Base-by-base conservation (phyloP, 345 rosid species). In the Sisymbrium altissimum region DNA sequence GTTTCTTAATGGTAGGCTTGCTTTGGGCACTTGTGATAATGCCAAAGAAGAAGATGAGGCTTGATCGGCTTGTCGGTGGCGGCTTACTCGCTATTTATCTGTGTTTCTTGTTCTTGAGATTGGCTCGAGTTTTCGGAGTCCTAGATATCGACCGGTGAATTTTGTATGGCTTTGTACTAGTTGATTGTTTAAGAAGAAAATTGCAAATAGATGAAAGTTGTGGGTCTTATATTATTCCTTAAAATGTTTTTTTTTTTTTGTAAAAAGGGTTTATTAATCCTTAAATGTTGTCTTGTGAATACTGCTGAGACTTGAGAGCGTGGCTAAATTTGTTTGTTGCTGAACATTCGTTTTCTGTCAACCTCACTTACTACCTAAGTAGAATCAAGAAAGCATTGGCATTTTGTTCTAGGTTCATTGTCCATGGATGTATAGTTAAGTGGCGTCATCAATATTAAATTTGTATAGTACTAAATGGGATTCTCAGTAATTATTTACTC, bases 1-100 rank as follows among this genome's bases (percentile, higher is more conserved):
- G 88, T 7, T 89, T 94, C 70, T 56, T 88, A 57, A 69, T 72
- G 41, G 88, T 79, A 11, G 90, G 93, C 40, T 77, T 89, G 86
- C 56, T 94, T 63, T 94, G 98, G 96, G 93, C 91, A 39, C 82
- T 94, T 14, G 36, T 86, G 79, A 86, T 89, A 59, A 68, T 91
- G 73, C 91, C 91, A n/a, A 49, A 74, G 50, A 84, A 78, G 81
- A 84, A 82, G 23, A 91, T 89, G 95, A 89, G 71, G 82, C 85
- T 86, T 73, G 91, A 88, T 72, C 76, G 80, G 49, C 73, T 88
- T 14, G 64, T 89, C 4, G 98, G 96, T 38, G 87, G 83, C 0
- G 97, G 97, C 3, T 85, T 94, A 18, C 36, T 94, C 0, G 84
- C 79, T 18, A 58, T 91, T n/a, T 94, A 94, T 74, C 15, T 84